Conservation (phyloP, 176 grass and related monocot species). For the Poa annua region DNA sequence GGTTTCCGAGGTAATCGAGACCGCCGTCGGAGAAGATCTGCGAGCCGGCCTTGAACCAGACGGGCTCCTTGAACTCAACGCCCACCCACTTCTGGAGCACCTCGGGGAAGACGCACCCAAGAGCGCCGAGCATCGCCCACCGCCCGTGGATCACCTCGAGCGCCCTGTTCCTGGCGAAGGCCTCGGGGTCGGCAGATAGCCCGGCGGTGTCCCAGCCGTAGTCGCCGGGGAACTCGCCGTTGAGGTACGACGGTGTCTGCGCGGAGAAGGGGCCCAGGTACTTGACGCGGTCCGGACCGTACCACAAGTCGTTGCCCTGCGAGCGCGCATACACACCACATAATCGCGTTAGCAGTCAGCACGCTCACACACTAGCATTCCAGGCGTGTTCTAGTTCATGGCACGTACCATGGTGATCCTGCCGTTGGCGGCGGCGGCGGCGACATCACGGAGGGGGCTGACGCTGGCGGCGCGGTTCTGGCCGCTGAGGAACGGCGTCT, state of each 20-base stretch:
- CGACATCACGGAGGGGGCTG: constrained; percentile 50
- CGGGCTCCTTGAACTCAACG: constrained; percentile 94
- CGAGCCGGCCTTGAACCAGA: constrained; percentile 97
- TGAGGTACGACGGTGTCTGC: constrained; percentile 87
- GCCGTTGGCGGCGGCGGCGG: constrained; percentile 55
- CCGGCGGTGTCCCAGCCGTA: constrained; percentile 97
- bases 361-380: background rate
- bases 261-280: constrained; percentile 96
- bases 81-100: constrained; percentile 87
- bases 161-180: constrained; percentile 86
- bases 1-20: constrained; percentile 96
- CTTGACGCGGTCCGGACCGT: constrained; percentile 83
- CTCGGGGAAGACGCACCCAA: constrained; percentile 92
- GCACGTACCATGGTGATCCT: constrained; percentile 80
- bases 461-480: constrained; percentile 60
- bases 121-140: constrained; percentile 94
- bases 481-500: constrained; percentile 65
- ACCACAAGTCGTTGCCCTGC: constrained; percentile 89
- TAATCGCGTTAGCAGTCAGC: background rate
- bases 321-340: background rate
- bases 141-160: constrained; percentile 96
- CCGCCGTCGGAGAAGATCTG: constrained; percentile 98
- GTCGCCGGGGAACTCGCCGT: constrained; percentile 90
- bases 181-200: constrained; percentile 91
- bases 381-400: background rate